phyloP scores from a whole-genome alignment of 352 stramenopile species.

The Pythium sp. region DNA sequence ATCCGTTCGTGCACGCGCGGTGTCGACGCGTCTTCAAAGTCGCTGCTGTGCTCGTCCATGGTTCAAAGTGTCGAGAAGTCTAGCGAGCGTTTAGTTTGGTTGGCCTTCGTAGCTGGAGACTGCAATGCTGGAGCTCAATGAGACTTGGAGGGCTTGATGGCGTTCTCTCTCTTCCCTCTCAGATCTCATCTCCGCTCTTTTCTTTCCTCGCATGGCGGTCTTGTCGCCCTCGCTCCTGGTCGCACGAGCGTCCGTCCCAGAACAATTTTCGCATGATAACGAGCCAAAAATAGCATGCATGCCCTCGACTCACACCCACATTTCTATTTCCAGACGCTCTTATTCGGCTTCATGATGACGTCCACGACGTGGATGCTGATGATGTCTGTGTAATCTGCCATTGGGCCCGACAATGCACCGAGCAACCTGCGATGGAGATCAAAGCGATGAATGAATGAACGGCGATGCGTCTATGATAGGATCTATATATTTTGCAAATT shows the following conservation, averaged over 20 bases:
- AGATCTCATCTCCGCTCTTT: background rate
- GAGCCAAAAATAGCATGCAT: background rate
- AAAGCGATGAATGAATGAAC: background rate
- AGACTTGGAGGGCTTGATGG: too few species aligned
- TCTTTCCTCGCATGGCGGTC: background rate
- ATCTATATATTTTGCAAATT: constrained; percentile 9
- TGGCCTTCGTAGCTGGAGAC: background rate
- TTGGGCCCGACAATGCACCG: background rate
- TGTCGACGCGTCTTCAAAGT: constrained; percentile 49
- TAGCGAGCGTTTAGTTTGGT: too few species aligned
- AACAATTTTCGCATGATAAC: background rate
- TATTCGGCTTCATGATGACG: background rate
- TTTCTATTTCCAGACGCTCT: background rate
- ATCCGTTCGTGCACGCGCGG: constrained; percentile 52
- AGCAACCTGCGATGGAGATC: background rate
- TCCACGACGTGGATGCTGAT: background rate
- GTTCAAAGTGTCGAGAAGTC: too few species aligned
- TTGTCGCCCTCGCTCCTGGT: background rate
- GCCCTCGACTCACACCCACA: background rate
- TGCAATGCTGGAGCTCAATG: too few species aligned
- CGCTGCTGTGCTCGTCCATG: constrained; percentile 26
- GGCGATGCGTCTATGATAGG: background rate
- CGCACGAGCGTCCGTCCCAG: constrained; percentile 3
- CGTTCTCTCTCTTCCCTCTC: too few species aligned
- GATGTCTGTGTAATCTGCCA: background rate